phyloP scores from a whole-genome alignment of 2,329 filamentous ascomycete genomes.

The Geosmithia putterillii region DNA sequence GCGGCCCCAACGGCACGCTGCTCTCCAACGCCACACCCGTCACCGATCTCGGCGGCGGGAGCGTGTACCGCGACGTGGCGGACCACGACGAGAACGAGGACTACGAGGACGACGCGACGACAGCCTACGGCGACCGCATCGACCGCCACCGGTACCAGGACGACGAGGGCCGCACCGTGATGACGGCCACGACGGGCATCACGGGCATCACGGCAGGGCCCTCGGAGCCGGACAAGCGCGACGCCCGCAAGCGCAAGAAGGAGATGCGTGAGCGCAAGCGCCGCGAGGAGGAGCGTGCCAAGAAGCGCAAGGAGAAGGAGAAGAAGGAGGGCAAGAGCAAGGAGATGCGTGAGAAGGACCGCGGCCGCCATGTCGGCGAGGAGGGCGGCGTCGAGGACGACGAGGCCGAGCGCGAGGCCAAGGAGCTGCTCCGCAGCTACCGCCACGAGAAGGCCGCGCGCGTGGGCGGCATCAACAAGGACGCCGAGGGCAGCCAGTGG shows the following conservation, averaged over 20 bases:
- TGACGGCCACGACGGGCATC: conserved; percentile 31
- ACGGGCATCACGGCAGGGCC: conserved; percentile 46
- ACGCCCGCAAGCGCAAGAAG: conserved; percentile 28
- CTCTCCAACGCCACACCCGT: conserved; percentile 71
- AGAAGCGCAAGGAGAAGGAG: conserved; percentile 22
- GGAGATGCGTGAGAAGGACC: background rate
- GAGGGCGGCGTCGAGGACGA: conserved; percentile 50
- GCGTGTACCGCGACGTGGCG: conserved; percentile 64
- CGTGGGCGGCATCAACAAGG: conserved; percentile 80
- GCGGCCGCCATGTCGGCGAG: conserved; percentile 33
- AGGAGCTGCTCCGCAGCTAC: conserved; percentile 67
- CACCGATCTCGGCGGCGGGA: conserved; percentile 79
- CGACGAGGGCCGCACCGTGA: conserved; percentile 29
- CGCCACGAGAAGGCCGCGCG: conserved; percentile 75
- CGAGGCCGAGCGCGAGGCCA: conserved; percentile 48
- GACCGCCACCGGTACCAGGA: conserved; percentile 24
- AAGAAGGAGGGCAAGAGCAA: conserved; percentile 11
- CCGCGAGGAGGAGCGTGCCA: background rate
- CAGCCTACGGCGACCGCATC: conserved; percentile 64
- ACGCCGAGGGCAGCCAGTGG: conserved; percentile 67
- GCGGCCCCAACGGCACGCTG: conserved; percentile 78
- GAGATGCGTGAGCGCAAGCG: conserved; percentile 28
- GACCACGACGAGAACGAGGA: conserved; percentile 24
- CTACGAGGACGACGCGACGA: conserved; percentile 50
- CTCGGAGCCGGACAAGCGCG: conserved; percentile 39